These are phyloP conservation scores for Ogataea paradorogensis DNA, from an alignment of 805 yeast species.

Conservation along the genomic window DNA sequence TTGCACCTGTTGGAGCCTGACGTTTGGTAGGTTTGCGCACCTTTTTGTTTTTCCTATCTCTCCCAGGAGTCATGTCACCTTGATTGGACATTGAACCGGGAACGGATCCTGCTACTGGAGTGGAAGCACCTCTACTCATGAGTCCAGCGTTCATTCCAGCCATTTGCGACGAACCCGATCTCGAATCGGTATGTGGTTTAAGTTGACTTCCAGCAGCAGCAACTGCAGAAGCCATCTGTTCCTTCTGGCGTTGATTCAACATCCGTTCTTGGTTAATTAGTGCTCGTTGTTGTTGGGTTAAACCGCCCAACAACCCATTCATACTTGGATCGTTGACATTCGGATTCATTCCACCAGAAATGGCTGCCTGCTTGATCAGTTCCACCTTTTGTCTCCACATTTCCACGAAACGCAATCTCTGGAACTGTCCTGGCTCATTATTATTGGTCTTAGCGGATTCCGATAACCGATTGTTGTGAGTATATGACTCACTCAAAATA, in stretches of 20 bases:
- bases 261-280: constrained; percentile 29
- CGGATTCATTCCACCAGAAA: constrained; percentile 23
- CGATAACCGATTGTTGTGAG: constrained; percentile 30
- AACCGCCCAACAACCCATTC: constrained; percentile 28
- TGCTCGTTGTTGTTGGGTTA: constrained; percentile 30
- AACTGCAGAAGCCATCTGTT: constrained; percentile 33
- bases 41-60: constrained; percentile 26
- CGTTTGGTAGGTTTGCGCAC: constrained; percentile 34
- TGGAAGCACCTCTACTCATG: constrained; percentile 3
- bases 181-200: constrained; percentile 7
- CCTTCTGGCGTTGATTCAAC: constrained; percentile 31
- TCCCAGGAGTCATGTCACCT: constrained; percentile 4
- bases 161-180: constrained; percentile 7
- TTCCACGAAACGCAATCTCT: constrained; percentile 84
- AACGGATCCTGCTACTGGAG: constrained; percentile 6
- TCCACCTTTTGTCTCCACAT: constrained; percentile 73
- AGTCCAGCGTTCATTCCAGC: constrained; percentile 1
- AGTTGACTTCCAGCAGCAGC: constrained; percentile 24
- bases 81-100: constrained; percentile 8
- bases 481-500: constrained; percentile 49
- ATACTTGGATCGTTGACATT: constrained; percentile 19
- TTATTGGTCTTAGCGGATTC: constrained; percentile 28
- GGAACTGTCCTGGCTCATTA: constrained; percentile 55
- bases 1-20: constrained; percentile 23
- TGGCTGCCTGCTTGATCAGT: constrained; percentile 44